Conservation (phyloP, 306 rosid species). For the Oxytropis ochrocephala region DNA sequence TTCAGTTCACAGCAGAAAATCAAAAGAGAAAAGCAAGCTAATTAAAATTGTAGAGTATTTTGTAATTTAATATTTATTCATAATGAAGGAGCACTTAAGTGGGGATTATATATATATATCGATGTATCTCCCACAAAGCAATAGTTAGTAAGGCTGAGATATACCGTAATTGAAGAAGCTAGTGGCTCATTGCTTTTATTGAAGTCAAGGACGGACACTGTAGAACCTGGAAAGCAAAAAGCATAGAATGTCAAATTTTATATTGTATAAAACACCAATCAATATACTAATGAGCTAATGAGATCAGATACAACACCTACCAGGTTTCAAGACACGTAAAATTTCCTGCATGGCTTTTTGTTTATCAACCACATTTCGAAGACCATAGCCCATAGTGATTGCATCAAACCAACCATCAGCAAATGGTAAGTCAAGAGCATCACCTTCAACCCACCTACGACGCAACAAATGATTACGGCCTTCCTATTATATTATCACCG, state of each 20-base stretch:
- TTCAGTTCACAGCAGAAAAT: neutral
- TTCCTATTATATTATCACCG: neutral
- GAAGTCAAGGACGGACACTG: constrained; percentile 69
- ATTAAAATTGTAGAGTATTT: neutral
- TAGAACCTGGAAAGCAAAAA: constrained; percentile 53
- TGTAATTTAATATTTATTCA: neutral
- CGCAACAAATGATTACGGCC: constrained; percentile 15
- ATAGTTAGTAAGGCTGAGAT: neutral
- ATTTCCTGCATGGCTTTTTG: constrained; percentile 67
- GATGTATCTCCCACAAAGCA: neutral
- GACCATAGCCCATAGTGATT: constrained; percentile 86
- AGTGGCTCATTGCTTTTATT: constrained; percentile 57
- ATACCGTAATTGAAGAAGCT: constrained; percentile 55
- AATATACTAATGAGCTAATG: neutral
- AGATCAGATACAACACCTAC: constrained; percentile 23
- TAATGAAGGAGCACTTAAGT: neutral
- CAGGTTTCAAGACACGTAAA: constrained; percentile 65
- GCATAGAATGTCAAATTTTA: neutral
- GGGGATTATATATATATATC: neutral
- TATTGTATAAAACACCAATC: neutral
- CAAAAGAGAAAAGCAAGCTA: neutral
- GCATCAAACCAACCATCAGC: constrained; percentile 71
- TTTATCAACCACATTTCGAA: constrained; percentile 74
- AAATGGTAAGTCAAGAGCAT: constrained; percentile 85
- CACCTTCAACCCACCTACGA: constrained; percentile 86